Conservation (phyloP, 1,284 basidiomycete genomes). For the Sporisorium scitamineum region DNA sequence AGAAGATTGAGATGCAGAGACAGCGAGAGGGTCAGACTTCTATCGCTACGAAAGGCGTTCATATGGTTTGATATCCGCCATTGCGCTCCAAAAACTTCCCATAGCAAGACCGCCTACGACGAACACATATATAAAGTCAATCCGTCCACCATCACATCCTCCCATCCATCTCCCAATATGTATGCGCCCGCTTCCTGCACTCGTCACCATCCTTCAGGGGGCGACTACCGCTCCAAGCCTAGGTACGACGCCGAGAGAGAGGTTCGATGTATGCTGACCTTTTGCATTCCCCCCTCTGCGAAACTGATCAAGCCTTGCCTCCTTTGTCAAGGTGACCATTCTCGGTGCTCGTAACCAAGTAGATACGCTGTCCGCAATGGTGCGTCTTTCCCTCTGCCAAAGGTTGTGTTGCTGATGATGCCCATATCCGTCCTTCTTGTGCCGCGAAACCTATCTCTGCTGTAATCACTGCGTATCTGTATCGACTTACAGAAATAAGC, state of each 20-base stretch:
- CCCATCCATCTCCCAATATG: not conserved
- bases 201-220: not conserved
- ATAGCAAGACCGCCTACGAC: not conserved
- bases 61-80: not conserved
- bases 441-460: not conserved
- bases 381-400: not conserved
- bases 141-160: not conserved
- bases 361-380: not conserved
- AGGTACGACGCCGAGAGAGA: not conserved
- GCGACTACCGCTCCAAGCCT: not conserved
- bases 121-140: not conserved
- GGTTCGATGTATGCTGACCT: constrained; percentile 1
- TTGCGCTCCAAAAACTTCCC: not conserved
- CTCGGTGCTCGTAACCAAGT: not conserved
- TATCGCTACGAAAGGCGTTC: not conserved
- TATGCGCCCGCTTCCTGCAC: not conserved
- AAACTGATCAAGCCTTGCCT: constrained; percentile 4
- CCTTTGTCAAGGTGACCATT: not conserved
- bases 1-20: not conserved
- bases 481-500: constrained; percentile 31
- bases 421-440: not conserved
- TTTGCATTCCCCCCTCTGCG: not conserved
- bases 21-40: constrained; percentile 5
- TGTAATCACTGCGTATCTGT: not conserved
- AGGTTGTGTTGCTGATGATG: constrained; percentile 15